A percentile compares a stretch with the other conserved stretches of the same genome.
These are phyloP conservation scores for Fomitopsis pulvina DNA, from an alignment of 768 basidiomycete genomes.

Conservation along the genomic window DNA sequence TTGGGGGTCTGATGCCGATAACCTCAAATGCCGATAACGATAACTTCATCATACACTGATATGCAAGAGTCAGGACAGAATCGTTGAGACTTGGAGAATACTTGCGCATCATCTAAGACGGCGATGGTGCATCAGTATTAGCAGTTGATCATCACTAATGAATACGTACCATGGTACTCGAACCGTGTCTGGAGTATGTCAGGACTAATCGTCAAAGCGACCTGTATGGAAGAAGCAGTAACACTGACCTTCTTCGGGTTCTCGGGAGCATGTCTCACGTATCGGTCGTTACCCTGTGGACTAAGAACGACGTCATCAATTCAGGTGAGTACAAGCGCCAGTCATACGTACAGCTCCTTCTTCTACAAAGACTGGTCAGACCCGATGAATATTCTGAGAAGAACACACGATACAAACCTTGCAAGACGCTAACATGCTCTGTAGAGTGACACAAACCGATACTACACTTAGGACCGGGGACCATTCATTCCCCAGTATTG, in stretches of 20 bases:
- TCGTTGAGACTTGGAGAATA: too few relatives aligned
- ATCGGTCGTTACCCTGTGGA: slow-evolving; percentile 79
- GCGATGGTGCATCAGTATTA: background rate
- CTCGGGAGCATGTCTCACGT: slow-evolving; percentile 69
- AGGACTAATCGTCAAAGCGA: slow-evolving; percentile 9
- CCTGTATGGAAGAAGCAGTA: background rate
- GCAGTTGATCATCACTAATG: background rate
- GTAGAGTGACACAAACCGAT: slow-evolving; percentile 77
- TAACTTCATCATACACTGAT: too few relatives aligned
- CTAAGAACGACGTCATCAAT: slow-evolving; percentile 29
- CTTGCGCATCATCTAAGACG: slow-evolving; percentile 4
- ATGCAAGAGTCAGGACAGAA: too few relatives aligned
- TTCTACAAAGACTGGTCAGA: slow-evolving; percentile 25
- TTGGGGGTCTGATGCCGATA: too few relatives aligned
- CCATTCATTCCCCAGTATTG: slow-evolving; percentile 87
- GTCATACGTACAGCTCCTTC: slow-evolving; percentile 54
- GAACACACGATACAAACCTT: slow-evolving; percentile 46
- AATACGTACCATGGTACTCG: slow-evolving; percentile 64
- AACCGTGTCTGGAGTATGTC: slow-evolving; percentile 54
- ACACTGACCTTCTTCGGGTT: slow-evolving; percentile 77
- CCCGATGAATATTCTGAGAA: background rate
- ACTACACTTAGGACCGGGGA: slow-evolving; percentile 82
- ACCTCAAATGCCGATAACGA: too few relatives aligned
- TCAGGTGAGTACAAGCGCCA: background rate
- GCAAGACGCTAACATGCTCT: slow-evolving; percentile 91